A percentile compares a stretch with the other conserved stretches of the same genome.
phyloP scores from a whole-genome alignment of 441 rosid species.

The Codiaeum variegatum region DNA sequence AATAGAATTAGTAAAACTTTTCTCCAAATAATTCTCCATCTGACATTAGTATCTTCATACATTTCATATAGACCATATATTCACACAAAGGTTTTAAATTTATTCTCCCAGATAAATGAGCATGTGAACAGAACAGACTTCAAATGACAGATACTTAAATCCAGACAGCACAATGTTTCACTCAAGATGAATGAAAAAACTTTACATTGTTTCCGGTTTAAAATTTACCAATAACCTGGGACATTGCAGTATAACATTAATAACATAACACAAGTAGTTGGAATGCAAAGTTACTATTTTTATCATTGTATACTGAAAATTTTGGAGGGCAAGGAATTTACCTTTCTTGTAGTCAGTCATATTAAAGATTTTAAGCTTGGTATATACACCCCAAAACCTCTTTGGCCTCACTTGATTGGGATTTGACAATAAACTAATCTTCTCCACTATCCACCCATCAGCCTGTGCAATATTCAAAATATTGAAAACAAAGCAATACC shows the following conservation, averaged over 20 bases:
- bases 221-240: neutral
- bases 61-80: neutral
- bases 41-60: neutral
- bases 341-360: slow-evolving; percentile 84
- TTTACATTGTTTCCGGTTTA: neutral
- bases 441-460: slow-evolving; percentile 93
- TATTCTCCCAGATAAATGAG: neutral
- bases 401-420: slow-evolving; percentile 83
- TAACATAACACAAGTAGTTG: neutral
- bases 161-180: neutral
- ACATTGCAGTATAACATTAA: neutral
- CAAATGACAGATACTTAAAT: neutral
- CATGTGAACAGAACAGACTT: neutral
- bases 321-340: slow-evolving; percentile 12
- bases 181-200: neutral
- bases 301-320: neutral
- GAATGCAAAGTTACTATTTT: neutral
- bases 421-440: slow-evolving; percentile 74
- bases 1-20: neutral
- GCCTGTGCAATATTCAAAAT: slow-evolving; percentile 45
- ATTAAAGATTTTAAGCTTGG: slow-evolving; percentile 84
- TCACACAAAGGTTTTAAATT: neutral
- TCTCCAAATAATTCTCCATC: neutral
- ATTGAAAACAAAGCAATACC: neutral
- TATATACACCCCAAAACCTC: slow-evolving; percentile 94